Evolutionary conservation across 805 yeast genomes (phyloP).

Genomic region (Ogataea polymorpha): DNA sequence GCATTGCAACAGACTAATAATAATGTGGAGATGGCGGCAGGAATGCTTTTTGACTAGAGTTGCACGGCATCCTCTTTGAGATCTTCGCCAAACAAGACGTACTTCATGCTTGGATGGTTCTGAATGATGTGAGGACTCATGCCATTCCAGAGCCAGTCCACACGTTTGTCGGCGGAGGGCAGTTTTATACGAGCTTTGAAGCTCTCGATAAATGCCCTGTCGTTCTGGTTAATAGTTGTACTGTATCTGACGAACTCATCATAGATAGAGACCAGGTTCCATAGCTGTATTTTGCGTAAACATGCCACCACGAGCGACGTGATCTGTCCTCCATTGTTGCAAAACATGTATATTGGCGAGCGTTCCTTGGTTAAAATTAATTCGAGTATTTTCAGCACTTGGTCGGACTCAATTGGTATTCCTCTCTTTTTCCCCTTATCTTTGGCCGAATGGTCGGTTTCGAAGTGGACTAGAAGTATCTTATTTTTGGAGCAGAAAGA

Average conservation of each 20-base stretch:
- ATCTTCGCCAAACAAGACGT: slow-evolving; percentile 20
- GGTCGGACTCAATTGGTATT: slow-evolving; percentile 70
- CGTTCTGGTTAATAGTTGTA: slow-evolving; percentile 76
- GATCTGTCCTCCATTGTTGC: slow-evolving; percentile 85
- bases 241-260: slow-evolving; percentile 80
- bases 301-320: slow-evolving; percentile 86
- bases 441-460: slow-evolving; percentile 53
- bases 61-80: slow-evolving; percentile 19
- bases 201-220: slow-evolving; percentile 77
- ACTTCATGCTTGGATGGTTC: slow-evolving; percentile 50
- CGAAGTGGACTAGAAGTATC: slow-evolving; percentile 68
- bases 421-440: slow-evolving; percentile 81
- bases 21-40: slow-evolving; percentile 83
- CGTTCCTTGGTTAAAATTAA: slow-evolving; percentile 54
- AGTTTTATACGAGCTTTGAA: slow-evolving; percentile 64
- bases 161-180: slow-evolving; percentile 40
- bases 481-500: slow-evolving; percentile 50
- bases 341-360: slow-evolving; percentile 79
- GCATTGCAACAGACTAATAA: slow-evolving; percentile 72
- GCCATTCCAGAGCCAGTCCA: slow-evolving; percentile 66
- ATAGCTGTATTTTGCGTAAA: slow-evolving; percentile 72
- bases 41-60: slow-evolving; percentile 51
- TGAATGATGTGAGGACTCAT: slow-evolving; percentile 55
- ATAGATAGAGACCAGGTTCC: slow-evolving; percentile 87
- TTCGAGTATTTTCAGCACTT: slow-evolving; percentile 58